Evolutionary conservation across 169 alveolate genomes (phyloP).

Genomic region (Plasmodium adleri): DNA sequence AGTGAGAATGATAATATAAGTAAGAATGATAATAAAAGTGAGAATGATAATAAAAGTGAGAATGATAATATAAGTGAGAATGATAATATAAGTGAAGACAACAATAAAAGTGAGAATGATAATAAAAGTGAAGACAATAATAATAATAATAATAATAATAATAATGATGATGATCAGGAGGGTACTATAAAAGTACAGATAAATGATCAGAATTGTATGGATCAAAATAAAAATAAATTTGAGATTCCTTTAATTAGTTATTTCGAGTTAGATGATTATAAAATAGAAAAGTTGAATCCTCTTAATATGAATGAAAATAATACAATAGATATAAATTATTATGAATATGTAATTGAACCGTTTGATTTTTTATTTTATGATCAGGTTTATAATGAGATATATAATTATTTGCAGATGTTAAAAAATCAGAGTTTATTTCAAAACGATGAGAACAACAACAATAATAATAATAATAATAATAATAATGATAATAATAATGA

Average conservation of each 20-base stretch:
- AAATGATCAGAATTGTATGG: not conserved
- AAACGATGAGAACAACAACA: not conserved
- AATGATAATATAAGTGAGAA: not conserved
- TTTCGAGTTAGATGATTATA: not conserved
- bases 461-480: not conserved
- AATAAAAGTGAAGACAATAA: not conserved
- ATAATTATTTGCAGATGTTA: constrained; percentile 26
- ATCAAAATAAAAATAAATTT: too few species aligned
- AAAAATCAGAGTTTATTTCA: not conserved
- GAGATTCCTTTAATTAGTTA: not conserved
- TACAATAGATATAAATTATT: constrained; percentile 55
- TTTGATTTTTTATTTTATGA: constrained; percentile 55
- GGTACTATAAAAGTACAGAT: not conserved
- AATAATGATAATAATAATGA: not conserved
- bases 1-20: too few species aligned
- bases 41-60: not conserved
- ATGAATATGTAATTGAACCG: constrained; percentile 62
- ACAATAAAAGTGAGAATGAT: not conserved
- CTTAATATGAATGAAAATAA: constrained; percentile 7
- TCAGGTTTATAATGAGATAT: constrained; percentile 66
- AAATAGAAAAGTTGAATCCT: constrained; percentile 56
- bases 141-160: not conserved
- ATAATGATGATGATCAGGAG: not conserved
- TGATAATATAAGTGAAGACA: not conserved
- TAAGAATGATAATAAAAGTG: not conserved